Percentiles rank a stretch among this genome's conserved stretches.
Evolutionary conservation across 140 eudicot genomes (phyloP).

Genomic region (Senecio squalidus): DNA sequence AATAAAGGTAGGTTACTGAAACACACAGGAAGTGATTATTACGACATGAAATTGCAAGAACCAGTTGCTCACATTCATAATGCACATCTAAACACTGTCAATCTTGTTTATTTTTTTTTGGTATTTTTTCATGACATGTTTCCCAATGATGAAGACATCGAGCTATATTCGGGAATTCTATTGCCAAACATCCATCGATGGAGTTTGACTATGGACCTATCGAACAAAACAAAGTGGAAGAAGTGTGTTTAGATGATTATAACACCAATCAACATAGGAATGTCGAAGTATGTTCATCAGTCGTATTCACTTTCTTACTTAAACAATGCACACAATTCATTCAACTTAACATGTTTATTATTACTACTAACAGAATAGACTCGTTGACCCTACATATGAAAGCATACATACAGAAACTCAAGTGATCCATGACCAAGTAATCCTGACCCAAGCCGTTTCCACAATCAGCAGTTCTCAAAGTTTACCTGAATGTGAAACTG

Average conservation of each 20-base stretch:
- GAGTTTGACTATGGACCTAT: slow-evolving; percentile 24
- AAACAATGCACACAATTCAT: background rate
- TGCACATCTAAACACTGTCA: background rate
- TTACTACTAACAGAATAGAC: slow-evolving; percentile 44
- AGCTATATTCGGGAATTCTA: slow-evolving; percentile 47
- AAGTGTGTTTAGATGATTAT: slow-evolving; percentile 21
- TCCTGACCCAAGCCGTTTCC: slow-evolving; percentile 32
- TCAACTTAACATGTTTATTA: slow-evolving; percentile 7
- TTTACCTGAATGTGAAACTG: slow-evolving; percentile 62
- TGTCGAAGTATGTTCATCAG: slow-evolving; percentile 32
- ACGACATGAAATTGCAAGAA: no score
- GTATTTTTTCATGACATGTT: slow-evolving; percentile 11
- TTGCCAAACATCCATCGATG: slow-evolving; percentile 29
- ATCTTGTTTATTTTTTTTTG: background rate
- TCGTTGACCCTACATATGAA: slow-evolving; percentile 33
- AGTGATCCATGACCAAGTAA: background rate
- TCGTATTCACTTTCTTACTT: slow-evolving; percentile 1
- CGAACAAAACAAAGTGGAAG: slow-evolving; percentile 27
- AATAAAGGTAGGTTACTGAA: no score
- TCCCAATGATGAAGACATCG: slow-evolving; percentile 33
- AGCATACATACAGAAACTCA: slow-evolving; percentile 27
- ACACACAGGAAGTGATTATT: no score
- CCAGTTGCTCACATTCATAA: background rate
- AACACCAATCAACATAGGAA: slow-evolving; percentile 20
- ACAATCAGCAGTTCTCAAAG: slow-evolving; percentile 46